Conservation (phyloP, 805 yeast genomes). For the Starmera amethionina region DNA sequence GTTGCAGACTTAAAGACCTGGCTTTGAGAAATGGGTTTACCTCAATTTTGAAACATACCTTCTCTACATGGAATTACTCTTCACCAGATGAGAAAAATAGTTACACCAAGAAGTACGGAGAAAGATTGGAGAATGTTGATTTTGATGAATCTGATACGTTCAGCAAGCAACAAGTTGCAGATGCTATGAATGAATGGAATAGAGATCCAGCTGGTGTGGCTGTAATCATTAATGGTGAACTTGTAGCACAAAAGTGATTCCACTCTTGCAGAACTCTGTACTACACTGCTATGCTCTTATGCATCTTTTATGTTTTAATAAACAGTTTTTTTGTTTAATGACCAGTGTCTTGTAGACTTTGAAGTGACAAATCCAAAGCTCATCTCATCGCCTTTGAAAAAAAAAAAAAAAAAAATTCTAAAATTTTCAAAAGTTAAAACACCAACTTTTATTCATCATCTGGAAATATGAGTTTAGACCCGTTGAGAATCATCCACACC, state of each 20-base stretch:
- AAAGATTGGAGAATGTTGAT: neutral
- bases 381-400: too few species aligned
- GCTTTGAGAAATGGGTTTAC: neutral
- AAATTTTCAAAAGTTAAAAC: too few species aligned
- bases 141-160: neutral
- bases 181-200: neutral
- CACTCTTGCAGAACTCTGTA: neutral
- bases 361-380: too few species aligned
- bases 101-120: neutral
- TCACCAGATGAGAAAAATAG: neutral
- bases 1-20: neutral
- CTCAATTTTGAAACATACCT: neutral
- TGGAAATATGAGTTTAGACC: neutral
- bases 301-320: neutral
- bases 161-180: neutral
- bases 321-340: neutral
- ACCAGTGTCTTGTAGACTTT: too few species aligned
- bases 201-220: neutral
- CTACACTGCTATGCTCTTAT: neutral
- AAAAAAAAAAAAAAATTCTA: too few species aligned
- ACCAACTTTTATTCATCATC: too few species aligned
- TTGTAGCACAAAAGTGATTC: neutral
- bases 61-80: neutral
- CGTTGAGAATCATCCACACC: constrained; percentile 2
- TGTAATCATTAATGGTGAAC: neutral